These are phyloP conservation scores for Russula sp. DNA, from an alignment of 768 basidiomycete species.

Conservation along the genomic window DNA sequence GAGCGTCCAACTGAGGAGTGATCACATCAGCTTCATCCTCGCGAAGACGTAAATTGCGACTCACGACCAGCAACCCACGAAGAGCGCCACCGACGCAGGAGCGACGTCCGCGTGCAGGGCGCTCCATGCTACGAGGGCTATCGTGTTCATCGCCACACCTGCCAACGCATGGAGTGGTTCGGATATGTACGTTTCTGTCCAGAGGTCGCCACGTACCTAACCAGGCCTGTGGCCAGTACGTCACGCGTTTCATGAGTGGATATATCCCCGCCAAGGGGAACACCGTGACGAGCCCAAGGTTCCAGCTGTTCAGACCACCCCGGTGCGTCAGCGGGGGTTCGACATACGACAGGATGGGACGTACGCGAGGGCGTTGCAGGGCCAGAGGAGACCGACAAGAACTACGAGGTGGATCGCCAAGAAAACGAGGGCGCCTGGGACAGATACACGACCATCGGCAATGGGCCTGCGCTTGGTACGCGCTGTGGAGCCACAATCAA, in stretches of 20 bases:
- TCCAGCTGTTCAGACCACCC: constrained; percentile 13
- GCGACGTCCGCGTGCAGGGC: background rate
- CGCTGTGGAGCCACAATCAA: constrained; percentile 3
- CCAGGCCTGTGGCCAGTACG: constrained; percentile 31
- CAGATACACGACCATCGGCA: constrained; percentile 21
- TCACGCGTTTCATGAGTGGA: constrained; percentile 30
- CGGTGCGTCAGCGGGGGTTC: background rate
- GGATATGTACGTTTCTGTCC: background rate
- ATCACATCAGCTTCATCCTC: background rate
- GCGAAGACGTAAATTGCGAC: background rate
- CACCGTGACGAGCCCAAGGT: constrained; percentile 24
- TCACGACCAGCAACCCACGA: constrained; percentile 7
- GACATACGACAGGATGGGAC: background rate
- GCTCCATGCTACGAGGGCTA: constrained; percentile 21
- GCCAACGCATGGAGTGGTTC: constrained; percentile 4
- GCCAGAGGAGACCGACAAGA: constrained; percentile 14
- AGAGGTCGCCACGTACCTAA: constrained; percentile 22
- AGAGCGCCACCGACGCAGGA: background rate
- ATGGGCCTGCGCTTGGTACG: constrained; percentile 25
- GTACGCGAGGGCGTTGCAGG: constrained; percentile 19
- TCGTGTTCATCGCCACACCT: constrained; percentile 25
- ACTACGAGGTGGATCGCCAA: constrained; percentile 15
- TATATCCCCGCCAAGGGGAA: constrained; percentile 27
- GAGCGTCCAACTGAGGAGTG: constrained; percentile 9
- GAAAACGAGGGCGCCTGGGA: constrained; percentile 22